Evolutionary conservation across 1,139 yeast species (phyloP), one percentile per base, ranked within the genome.

Genomic region (Yamadazyma dushanensis): DNA sequence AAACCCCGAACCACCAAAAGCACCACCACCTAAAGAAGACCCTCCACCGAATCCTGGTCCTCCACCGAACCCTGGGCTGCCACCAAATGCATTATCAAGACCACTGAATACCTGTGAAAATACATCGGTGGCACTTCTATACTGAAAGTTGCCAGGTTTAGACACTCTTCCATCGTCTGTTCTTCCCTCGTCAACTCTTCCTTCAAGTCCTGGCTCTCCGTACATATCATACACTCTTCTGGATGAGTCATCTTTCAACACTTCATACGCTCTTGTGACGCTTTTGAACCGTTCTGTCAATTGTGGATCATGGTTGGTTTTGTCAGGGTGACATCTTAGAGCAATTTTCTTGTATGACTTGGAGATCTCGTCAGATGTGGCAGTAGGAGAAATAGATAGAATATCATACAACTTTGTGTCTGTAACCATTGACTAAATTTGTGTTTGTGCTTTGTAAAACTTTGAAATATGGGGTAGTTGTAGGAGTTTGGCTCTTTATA

Each of bases 271-370:
- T 32, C 63, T 49, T 2, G 73, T 68, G 39, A 67, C 58, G 36
- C 59, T 70, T 48, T 70, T 70, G 49, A 70, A 70, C 45, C 56
- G 58, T 45, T 70, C 76, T 1, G 76, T 70, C 26, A 67, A 49
- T 34, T 56, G 61, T 1, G 72, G 70, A 42, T 70, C 61, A 41
- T 66, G 74, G 45, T 69, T 70, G 11, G 73, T 70, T 45, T 70
- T 70, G 46, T 70, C 76, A 1, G 76, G 76, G 43, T 70, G 76
- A 41, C 66, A 70, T 39, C 53, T 65, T 20, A 70, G 52, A 3
- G 76, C 76, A 38, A 60, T 56, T 42, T 56, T 60, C 41, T 66
- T 64, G 44, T 68, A 70, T 4, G 73, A 57, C 29, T 56, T 56
- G 14, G 72, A 56, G 13, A 70, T 69, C 37, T 68, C 74, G 31